Evolutionary conservation across 306 rosid genomes (phyloP).

Genomic region (Urtica urens): DNA sequence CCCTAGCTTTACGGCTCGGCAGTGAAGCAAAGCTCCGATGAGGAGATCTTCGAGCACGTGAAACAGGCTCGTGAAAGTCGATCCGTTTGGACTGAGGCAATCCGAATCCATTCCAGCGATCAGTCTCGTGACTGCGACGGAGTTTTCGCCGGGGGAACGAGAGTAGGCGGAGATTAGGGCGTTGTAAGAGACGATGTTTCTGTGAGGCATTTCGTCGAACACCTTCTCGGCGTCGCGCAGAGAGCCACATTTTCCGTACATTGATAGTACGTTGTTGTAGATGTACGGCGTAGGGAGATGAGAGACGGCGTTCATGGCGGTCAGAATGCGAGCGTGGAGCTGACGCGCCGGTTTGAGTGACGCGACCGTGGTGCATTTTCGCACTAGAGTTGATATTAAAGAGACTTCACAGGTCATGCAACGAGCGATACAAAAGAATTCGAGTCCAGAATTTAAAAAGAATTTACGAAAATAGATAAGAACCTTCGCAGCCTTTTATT

Average conservation of each 20-base stretch:
- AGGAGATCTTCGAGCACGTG: slow-evolving; percentile 41
- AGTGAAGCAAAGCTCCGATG: slow-evolving; percentile 51
- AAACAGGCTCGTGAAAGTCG: slow-evolving; percentile 57
- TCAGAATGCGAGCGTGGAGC: slow-evolving; percentile 53
- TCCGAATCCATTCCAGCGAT: slow-evolving; percentile 26
- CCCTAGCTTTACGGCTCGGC: slow-evolving; percentile 55
- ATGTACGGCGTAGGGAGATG: slow-evolving; percentile 30
- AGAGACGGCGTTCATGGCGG: slow-evolving; percentile 19
- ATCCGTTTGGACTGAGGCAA: slow-evolving; percentile 42
- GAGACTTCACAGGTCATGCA: slow-evolving; percentile 6
- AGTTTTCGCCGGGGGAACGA: slow-evolving; percentile 27
- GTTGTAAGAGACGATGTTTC: slow-evolving; percentile 64
- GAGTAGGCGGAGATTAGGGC: slow-evolving; percentile 59
- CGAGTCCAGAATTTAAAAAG: too few relatives aligned
- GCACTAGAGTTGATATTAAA: slow-evolving; percentile 24
- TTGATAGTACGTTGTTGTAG: slow-evolving; percentile 52
- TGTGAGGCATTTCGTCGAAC: slow-evolving; percentile 76
- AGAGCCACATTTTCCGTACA: slow-evolving; percentile 58
- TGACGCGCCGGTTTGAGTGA: slow-evolving; percentile 57
- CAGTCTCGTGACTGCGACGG: slow-evolving; percentile 31
- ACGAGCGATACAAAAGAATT: too few relatives aligned
- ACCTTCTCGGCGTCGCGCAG: slow-evolving; percentile 30
- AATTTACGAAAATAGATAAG: too few relatives aligned
- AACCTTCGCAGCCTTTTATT: too few relatives aligned
- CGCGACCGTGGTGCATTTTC: slow-evolving; percentile 44